phyloP scores from a whole-genome alignment of 164 flowering plant genomes.

The Vitis labrusca region DNA sequence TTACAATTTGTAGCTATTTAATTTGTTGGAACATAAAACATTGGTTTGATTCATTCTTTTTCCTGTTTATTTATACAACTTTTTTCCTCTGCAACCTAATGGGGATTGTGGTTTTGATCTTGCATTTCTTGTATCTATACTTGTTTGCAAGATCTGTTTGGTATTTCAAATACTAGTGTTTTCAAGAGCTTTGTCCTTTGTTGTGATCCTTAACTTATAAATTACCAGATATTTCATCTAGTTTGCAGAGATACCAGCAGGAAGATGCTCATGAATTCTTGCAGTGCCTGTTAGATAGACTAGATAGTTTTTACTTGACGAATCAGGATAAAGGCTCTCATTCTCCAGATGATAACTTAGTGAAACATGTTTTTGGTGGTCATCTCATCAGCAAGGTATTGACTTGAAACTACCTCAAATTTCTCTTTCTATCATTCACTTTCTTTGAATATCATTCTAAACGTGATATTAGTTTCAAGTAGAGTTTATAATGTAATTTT shows the following conservation, averaged over 20 bases:
- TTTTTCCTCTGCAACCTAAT: too few species aligned
- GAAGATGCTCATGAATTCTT: conserved; percentile 99
- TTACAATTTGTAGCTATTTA: too few species aligned
- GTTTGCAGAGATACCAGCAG: conserved; percentile 58
- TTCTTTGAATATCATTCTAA: neutral
- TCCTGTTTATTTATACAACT: too few species aligned
- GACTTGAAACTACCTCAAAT: neutral
- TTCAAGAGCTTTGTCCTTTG: neutral
- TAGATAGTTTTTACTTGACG: conserved; percentile 45
- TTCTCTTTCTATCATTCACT: neutral
- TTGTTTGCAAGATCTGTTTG: neutral
- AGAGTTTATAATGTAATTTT: neutral
- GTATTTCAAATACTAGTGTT: neutral
- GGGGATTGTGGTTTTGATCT: neutral
- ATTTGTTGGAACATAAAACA: too few species aligned
- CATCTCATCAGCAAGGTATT: conserved; percentile 77
- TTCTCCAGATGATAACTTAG: conserved; percentile 38
- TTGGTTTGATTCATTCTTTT: too few species aligned
- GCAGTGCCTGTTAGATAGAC: conserved; percentile 73
- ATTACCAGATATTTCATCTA: conserved; percentile 56
- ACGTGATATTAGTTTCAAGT: neutral
- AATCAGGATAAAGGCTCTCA: conserved; percentile 5
- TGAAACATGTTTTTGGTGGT: conserved; percentile 79
- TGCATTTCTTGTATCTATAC: neutral
- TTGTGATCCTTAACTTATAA: conserved; percentile 38